A percentile compares a stretch with the other conserved stretches of the same genome.
These are phyloP conservation scores for Smittium mucronatum DNA, from an alignment of 371 early-diverging fungal species.

Conservation along the genomic window DNA sequence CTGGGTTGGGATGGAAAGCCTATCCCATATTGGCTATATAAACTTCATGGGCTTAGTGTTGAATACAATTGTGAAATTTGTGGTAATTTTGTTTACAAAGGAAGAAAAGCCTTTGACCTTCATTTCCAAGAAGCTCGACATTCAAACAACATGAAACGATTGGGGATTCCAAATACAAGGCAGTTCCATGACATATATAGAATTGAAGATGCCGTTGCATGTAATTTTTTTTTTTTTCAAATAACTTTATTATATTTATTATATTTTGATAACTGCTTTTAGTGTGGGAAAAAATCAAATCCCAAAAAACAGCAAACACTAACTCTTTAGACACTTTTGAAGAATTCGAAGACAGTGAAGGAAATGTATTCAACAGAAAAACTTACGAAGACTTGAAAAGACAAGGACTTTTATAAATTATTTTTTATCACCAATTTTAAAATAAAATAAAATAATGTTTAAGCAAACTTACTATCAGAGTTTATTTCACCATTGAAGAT, in stretches of 20 bases:
- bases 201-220: slow-evolving; percentile 80
- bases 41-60: slow-evolving; percentile 89
- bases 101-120: slow-evolving; percentile 90
- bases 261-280: slow-evolving; percentile 1
- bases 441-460: not conserved
- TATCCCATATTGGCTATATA: slow-evolving; percentile 97
- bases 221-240: slow-evolving; percentile 1
- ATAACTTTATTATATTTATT: not conserved
- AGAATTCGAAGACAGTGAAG: slow-evolving; percentile 92
- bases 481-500: too few relatives aligned
- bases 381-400: slow-evolving; percentile 90
- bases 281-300: slow-evolving; percentile 81
- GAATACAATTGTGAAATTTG: slow-evolving; percentile 96
- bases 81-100: slow-evolving; percentile 90
- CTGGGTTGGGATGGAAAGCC: slow-evolving; percentile 98
- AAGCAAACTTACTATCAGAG: too few relatives aligned
- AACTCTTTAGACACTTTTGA: slow-evolving; percentile 46
- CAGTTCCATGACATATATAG: slow-evolving; percentile 88
- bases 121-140: slow-evolving; percentile 90
- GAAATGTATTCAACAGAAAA: slow-evolving; percentile 96
- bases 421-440: not conserved
- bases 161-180: slow-evolving; percentile 86
- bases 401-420: slow-evolving; percentile 79
- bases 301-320: slow-evolving; percentile 12
- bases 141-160: slow-evolving; percentile 83